phyloP scores from a whole-genome alignment of 768 basidiomycete genomes.

The Suillus variegatus region DNA sequence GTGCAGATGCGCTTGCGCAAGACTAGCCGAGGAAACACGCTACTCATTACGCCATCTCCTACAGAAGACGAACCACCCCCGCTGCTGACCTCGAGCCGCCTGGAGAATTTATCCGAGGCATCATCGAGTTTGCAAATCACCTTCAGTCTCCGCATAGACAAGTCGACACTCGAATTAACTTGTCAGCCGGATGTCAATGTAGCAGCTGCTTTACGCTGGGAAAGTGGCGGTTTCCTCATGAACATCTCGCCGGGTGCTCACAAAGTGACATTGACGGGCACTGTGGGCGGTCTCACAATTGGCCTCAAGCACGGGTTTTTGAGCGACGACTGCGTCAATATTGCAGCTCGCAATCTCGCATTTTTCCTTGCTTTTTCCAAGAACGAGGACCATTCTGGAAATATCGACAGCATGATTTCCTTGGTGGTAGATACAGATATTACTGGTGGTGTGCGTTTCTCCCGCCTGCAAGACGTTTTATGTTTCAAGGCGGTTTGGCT shows the following conservation, averaged over 20 bases:
- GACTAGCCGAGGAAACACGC: slow-evolving; percentile 34
- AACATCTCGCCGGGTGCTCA: slow-evolving; percentile 74
- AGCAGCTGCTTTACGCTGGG: slow-evolving; percentile 87
- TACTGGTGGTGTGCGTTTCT: slow-evolving; percentile 75
- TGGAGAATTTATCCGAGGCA: slow-evolving; percentile 21
- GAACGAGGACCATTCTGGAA: slow-evolving; percentile 37
- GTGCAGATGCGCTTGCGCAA: slow-evolving; percentile 72
- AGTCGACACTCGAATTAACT: slow-evolving; percentile 81
- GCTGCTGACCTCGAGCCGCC: slow-evolving; percentile 21
- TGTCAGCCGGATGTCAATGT: slow-evolving; percentile 94
- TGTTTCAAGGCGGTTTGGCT: slow-evolving; percentile 97
- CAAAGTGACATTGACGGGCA: slow-evolving; percentile 74
- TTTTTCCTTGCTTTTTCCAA: slow-evolving; percentile 76
- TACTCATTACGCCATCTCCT: slow-evolving; percentile 15
- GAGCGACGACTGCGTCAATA: slow-evolving; percentile 77
- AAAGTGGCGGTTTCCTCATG: slow-evolving; percentile 89
- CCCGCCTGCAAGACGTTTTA: slow-evolving; percentile 86
- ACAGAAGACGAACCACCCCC: slow-evolving; percentile 7
- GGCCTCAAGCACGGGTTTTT: slow-evolving; percentile 85
- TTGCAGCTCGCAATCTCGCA: slow-evolving; percentile 80
- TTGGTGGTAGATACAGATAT: slow-evolving; percentile 85
- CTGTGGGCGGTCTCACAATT: slow-evolving; percentile 77
- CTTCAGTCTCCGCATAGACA: slow-evolving; percentile 89
- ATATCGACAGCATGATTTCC: slow-evolving; percentile 58
- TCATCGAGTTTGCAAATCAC: slow-evolving; percentile 66